Evolutionary conservation across 1,284 basidiomycete species (phyloP).

Genomic region (Leccinum subrobustum): DNA sequence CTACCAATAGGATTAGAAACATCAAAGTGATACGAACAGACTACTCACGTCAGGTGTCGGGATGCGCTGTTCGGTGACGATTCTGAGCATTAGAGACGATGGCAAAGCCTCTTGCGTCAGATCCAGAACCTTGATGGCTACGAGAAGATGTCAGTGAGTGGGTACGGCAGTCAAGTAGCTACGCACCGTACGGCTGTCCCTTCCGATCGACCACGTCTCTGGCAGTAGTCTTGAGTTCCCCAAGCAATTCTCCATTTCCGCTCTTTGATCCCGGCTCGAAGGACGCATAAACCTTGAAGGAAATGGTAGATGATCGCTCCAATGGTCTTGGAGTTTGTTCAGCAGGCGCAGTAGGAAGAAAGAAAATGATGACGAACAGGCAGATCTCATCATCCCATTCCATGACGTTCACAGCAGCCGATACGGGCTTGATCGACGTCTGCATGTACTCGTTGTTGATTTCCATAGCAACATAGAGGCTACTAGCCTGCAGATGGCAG

Average conservation of each 20-base stretch:
- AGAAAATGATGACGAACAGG: neutral
- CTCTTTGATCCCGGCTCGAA: neutral
- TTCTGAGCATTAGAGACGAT: neutral
- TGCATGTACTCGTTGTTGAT: neutral
- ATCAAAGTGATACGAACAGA: neutral
- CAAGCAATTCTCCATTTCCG: neutral
- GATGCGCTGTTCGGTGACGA: neutral
- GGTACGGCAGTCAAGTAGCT: neutral
- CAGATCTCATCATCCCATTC: neutral
- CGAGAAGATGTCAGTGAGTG: neutral
- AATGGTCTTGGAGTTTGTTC: neutral
- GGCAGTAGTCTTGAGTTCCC: neutral
- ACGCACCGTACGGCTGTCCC: neutral
- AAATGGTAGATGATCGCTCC: neutral
- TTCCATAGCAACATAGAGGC: neutral
- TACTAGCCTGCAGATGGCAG: neutral
- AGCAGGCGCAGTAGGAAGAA: neutral
- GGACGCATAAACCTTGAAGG: neutral
- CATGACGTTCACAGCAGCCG: neutral
- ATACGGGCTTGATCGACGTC: neutral
- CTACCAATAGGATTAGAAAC: neutral
- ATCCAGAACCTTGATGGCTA: neutral
- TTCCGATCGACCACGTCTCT: neutral
- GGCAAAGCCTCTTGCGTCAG: neutral
- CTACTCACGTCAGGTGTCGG: neutral